Evolutionary conservation across 345 rosid species (phyloP).

Genomic region (Stellera chamaejasme): DNA sequence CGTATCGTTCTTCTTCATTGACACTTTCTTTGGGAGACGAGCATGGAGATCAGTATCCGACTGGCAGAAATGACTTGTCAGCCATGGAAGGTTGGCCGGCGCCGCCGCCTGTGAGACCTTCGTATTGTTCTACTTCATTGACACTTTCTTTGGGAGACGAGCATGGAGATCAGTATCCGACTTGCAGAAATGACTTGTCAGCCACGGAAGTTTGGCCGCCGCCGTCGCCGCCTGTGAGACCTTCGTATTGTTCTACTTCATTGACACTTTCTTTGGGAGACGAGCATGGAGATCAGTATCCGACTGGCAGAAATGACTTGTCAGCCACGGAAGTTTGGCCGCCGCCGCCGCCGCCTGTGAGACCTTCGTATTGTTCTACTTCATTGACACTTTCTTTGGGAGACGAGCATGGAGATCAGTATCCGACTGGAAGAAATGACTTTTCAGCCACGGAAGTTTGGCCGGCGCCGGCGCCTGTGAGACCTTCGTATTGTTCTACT

Average conservation of each 20-base stretch:
- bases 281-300: background rate
- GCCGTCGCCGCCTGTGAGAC: background rate
- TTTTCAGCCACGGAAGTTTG: background rate
- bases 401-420: background rate
- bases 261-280: conserved; percentile 18
- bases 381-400: conserved; percentile 22
- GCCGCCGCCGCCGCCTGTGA: background rate
- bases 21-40: conserved; percentile 15
- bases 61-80: too few species aligned
- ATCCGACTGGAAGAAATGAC: too few species aligned
- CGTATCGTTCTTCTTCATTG: conserved; percentile 18
- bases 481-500: conserved; percentile 4
- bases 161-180: background rate
- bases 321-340: background rate
- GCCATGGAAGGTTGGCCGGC: conserved; percentile 4
- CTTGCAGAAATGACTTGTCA: too few species aligned
- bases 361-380: conserved; percentile 4
- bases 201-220: conserved; percentile 5
- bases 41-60: background rate
- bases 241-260: conserved; percentile 12
- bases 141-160: conserved; percentile 15
- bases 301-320: too few species aligned
- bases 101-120: background rate
- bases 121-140: conserved; percentile 17
- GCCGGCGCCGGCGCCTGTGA: conserved; percentile 3